Conservation (phyloP, 257 asterid genomes). For the Knoxia roxburghii region DNA sequence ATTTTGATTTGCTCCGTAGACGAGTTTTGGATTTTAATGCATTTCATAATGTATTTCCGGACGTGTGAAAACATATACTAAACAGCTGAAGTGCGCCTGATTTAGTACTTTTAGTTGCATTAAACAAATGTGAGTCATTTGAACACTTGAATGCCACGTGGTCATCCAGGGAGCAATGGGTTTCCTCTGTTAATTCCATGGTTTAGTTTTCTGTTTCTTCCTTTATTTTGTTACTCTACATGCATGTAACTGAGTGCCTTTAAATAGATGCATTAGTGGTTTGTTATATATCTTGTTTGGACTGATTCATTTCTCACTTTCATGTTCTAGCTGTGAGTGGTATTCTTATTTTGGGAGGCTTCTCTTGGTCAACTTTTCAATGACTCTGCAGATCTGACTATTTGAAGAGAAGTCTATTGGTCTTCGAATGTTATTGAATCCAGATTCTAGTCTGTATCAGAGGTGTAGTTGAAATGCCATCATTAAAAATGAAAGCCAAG, state of each 20-base stretch:
- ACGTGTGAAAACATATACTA: neutral
- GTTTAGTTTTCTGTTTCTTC: neutral
- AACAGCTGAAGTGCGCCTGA: neutral
- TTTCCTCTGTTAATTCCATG: neutral
- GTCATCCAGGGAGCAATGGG: no score
- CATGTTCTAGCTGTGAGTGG: slow-evolving; percentile 3
- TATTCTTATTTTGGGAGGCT: neutral
- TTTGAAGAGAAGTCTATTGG: slow-evolving; percentile 28
- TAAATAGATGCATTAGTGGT: neutral
- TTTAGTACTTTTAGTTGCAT: neutral
- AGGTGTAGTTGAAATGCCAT: slow-evolving; percentile 72
- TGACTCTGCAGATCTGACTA: slow-evolving; percentile 40
- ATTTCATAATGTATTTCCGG: neutral
- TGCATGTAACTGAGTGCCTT: neutral
- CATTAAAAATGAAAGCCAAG: slow-evolving; percentile 75
- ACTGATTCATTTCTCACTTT: slow-evolving; percentile 3
- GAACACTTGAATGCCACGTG: neutral
- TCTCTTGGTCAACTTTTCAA: slow-evolving; percentile 7
- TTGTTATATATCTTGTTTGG: neutral
- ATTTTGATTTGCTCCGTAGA: neutral
- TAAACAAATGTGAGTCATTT: neutral
- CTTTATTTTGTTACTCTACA: neutral
- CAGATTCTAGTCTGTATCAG: slow-evolving; percentile 29
- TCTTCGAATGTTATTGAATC: slow-evolving; percentile 34
- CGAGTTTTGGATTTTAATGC: neutral